A percentile compares a stretch with the other conserved stretches of the same genome.
phyloP scores from a whole-genome alignment of 2,329 filamentous ascomycete genomes.

The Diaporthe eres region DNA sequence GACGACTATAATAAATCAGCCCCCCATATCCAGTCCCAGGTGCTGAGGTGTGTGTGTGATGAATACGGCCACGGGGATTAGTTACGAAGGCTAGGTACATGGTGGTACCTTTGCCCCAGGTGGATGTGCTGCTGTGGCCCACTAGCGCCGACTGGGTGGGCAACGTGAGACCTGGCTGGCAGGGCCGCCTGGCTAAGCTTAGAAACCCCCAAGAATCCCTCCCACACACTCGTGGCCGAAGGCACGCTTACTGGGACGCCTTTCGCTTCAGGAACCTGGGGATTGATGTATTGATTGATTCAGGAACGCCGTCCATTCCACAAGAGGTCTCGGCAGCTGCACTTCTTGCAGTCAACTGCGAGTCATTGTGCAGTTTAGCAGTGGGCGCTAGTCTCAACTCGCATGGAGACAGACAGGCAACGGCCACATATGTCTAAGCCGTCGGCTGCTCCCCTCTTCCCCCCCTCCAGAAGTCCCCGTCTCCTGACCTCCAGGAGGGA shows the following conservation, averaged over 20 bases:
- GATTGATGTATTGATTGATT: slow-evolving; percentile 14
- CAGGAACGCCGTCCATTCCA: slow-evolving; percentile 2
- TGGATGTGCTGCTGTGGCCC: neutral
- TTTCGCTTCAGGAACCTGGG: slow-evolving; percentile 11
- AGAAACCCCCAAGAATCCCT: neutral
- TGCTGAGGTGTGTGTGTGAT: neutral
- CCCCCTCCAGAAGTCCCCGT: neutral
- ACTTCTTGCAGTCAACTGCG: neutral
- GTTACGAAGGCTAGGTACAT: neutral
- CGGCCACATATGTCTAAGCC: slow-evolving; percentile 18
- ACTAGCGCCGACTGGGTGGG: slow-evolving; percentile 25
- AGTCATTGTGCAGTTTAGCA: slow-evolving; percentile 31
- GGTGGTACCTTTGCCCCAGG: neutral
- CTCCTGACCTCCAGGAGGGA: neutral
- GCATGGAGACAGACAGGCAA: neutral
- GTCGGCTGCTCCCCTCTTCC: neutral
- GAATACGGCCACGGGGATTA: neutral
- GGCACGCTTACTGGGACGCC: slow-evolving; percentile 13
- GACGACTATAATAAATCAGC: slow-evolving; percentile 1
- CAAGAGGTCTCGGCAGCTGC: slow-evolving; percentile 2
- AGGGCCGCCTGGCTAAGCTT: slow-evolving; percentile 22
- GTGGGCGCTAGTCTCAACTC: slow-evolving; percentile 13
- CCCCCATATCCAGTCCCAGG: neutral
- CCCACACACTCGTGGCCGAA: slow-evolving; percentile 7
- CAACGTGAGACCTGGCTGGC: slow-evolving; percentile 18